Evolutionary conservation across 169 alveolate species (phyloP).

Genomic region (Cryptosporidium felis): DNA sequence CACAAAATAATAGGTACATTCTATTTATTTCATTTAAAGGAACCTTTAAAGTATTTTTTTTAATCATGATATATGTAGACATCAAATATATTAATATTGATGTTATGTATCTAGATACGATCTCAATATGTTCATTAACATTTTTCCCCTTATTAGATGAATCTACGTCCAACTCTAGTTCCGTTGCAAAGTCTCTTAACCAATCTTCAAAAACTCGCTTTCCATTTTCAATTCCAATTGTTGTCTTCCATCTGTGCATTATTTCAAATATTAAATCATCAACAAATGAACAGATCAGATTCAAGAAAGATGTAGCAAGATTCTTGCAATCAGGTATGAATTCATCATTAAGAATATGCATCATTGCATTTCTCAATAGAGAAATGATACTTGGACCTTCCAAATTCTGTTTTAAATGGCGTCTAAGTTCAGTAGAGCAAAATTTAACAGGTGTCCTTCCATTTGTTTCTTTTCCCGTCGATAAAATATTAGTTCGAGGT

Average conservation of each 20-base stretch:
- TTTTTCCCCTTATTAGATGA: too few species aligned
- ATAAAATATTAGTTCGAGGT: constrained; percentile 8
- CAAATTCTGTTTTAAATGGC: constrained; percentile 13
- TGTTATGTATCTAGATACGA: constrained; percentile 1
- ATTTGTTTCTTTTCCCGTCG: not conserved
- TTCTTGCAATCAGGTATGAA: not conserved
- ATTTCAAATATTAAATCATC: constrained; percentile 47
- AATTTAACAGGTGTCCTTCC: not conserved
- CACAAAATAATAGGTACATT: not conserved
- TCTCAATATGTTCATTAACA: too few species aligned
- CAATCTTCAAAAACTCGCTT: constrained; percentile 25
- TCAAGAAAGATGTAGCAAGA: not conserved
- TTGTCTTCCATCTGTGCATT: constrained; percentile 22
- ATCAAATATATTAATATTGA: constrained; percentile 13
- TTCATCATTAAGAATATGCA: not conserved
- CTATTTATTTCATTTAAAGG: not conserved
- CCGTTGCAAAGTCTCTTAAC: not conserved
- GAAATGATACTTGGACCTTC: not conserved
- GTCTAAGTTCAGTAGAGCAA: constrained; percentile 48
- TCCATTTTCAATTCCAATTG: constrained; percentile 24
- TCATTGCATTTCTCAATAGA: not conserved
- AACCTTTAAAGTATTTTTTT: not conserved
- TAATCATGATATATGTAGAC: not conserved
- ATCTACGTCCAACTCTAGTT: not conserved
- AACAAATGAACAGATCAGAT: constrained; percentile 29